Evolutionary conservation across 768 basidiomycete genomes (phyloP), one percentile per base, ranked within the genome.

Genomic region (Russula sp.): DNA sequence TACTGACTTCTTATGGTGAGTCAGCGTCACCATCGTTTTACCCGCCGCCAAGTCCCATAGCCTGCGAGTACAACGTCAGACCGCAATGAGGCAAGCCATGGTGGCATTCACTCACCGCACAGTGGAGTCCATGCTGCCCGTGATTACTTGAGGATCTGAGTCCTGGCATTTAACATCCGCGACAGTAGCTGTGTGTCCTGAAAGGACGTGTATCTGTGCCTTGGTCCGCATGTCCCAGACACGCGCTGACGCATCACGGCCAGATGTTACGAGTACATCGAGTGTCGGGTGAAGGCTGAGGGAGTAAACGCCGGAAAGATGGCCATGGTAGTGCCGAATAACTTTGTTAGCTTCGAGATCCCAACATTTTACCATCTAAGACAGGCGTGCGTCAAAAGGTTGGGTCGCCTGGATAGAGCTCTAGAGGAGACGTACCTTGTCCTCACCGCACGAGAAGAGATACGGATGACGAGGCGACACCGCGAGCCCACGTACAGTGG

Each of bases 211-310:
- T 56, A 98, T 92, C 72, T 94, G 92, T 10, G 94, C 90, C 72
- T 98, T 96, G 36, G 95, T 96, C 44, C 97, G 86, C 96, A 99
- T 98, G 73, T 99, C 97, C 97, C 97, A 99, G 0, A 98, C 95
- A 62, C 97, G 86, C 2, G 95, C 96, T 11, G 93, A 94, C 9
- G 97, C 94, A 71, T 99, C 97, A 70, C 97, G 88, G 48, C 97
- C 97, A 5, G 90, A 86, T 0, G 97, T 99, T 51, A 98, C 94
- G 46, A 99, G 84, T 3, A 99, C 80, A 71, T 98, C 97, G 57
- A 99, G 85, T 0, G 96, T 98, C 1, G 97, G 97, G 72, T 98
- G 97, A 2, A 99, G 79, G 24, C 89, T 85, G 60, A 98, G 81
- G 0, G 94, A 81, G 71, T 98, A 98, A n/a, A 99, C 95, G 50